Evolutionary conservation across 1,284 basidiomycete genomes (phyloP), one percentile per base, ranked within the genome.

Genomic region (Microbotryum lychnidis-dioicae): DNA sequence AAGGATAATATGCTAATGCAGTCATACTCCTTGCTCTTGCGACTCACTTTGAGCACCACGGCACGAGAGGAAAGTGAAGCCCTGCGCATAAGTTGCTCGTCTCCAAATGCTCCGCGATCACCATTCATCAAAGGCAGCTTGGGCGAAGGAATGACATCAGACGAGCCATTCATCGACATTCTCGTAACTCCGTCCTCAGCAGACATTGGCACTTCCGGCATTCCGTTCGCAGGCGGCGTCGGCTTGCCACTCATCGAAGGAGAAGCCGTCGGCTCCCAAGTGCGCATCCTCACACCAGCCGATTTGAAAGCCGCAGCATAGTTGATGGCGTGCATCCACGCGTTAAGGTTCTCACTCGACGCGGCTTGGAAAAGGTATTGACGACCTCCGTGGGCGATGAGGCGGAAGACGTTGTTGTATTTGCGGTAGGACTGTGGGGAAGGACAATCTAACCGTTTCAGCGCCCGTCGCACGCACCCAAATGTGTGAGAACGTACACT

Each of bases 241-340:
- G 53, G 58, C 37, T 42, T 42, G 12, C 37, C 12, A 5, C 14
- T 10, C 37, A 42, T 42, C 37, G 37, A n/a, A 42, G n/a, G 21
- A 20, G 33, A 29, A 12, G 25, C n/a, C n/a, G 54, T 31, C 21
- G 42, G 47, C 7, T 52, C 29, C 9, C 69, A 71, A 6, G 70
- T 76, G 0, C 91, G 84, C 82, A 96, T 91, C 52, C 84, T 82
- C 50, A 97, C 80, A n/a, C 87, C 87, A 9, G 84, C 82, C 2
- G 88, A 85, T 75, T 87, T 91, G 82, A 97, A 97, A 9, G 89
- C 81, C 63, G 90, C 87, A 8, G 91, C 92, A 74, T 96, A 97
- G 76, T 98, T 98, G 74, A 98, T 91, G 50, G 84, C 81, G 42
- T 87, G 82, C 67, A 97, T 86, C 94, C 94, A 98, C 66, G 87